Evolutionary conservation across 345 rosid species (phyloP).

Genomic region (Hibiscus trionum): DNA sequence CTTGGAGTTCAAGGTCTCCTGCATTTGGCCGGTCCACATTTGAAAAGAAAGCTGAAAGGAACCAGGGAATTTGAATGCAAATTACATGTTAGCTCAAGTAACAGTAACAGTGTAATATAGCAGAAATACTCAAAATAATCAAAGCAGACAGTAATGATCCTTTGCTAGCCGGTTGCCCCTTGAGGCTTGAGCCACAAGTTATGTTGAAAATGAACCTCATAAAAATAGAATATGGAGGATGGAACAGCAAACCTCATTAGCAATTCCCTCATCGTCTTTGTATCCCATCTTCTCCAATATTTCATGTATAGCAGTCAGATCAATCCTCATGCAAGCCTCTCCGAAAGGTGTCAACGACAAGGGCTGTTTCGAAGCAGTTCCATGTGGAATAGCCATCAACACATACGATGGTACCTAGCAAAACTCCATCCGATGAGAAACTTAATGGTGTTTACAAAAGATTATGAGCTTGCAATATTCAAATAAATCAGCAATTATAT

Average conservation of each 20-base stretch:
- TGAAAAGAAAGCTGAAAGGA: slow-evolving; percentile 79
- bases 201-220: background rate
- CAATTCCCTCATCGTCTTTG: slow-evolving; percentile 88
- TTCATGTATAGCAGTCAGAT: slow-evolving; percentile 85
- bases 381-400: slow-evolving; percentile 55
- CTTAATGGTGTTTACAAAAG: background rate
- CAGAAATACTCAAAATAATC: background rate
- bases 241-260: slow-evolving; percentile 61
- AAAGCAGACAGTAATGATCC: background rate
- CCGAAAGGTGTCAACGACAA: slow-evolving; percentile 62
- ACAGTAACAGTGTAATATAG: background rate
- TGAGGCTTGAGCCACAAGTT: background rate
- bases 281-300: slow-evolving; percentile 75
- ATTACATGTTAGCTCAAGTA: background rate
- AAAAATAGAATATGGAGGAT: slow-evolving; percentile 3
- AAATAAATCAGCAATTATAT: background rate
- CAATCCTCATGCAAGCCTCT: slow-evolving; percentile 78
- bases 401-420: slow-evolving; percentile 58
- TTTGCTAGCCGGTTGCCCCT: too few relatives aligned
- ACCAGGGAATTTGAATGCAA: background rate
- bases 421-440: slow-evolving; percentile 13
- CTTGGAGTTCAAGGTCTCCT: slow-evolving; percentile 81
- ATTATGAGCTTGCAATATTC: background rate
- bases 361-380: slow-evolving; percentile 36
- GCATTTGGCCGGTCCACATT: slow-evolving; percentile 96